These are phyloP conservation scores for Jacaranda mimosifolia DNA, from an alignment of 257 asterid species.

Conservation along the genomic window DNA sequence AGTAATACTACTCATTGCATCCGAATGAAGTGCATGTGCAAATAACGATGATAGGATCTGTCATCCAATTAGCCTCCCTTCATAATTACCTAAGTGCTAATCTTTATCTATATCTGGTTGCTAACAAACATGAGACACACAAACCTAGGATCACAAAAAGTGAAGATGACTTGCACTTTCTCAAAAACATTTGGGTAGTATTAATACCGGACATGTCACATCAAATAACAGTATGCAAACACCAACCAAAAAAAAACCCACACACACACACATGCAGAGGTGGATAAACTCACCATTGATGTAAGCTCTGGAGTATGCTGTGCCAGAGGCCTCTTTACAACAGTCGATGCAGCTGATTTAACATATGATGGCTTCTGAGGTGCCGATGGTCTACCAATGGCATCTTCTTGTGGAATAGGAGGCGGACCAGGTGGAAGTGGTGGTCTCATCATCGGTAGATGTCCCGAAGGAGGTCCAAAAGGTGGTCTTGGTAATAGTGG, in stretches of 20 bases:
- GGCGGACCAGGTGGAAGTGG: conserved; percentile 99
- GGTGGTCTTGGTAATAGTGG: conserved; percentile 80
- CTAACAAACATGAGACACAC: not conserved
- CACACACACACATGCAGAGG: conserved; percentile 18
- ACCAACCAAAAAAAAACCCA: not conserved
- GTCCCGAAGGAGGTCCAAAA: conserved; percentile 77
- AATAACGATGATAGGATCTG: not conserved
- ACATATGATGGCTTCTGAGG: conserved; percentile 91
- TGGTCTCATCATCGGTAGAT: conserved; percentile 86
- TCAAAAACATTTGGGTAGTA: not conserved
- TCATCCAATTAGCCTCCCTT: not conserved
- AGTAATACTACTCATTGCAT: not conserved
- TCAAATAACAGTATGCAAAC: not conserved
- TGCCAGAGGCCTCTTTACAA: conserved; percentile 98
- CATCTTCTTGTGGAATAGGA: conserved; percentile 68
- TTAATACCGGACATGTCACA: too few relatives aligned
- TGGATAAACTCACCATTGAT: conserved; percentile 78
- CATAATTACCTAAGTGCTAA: not conserved
- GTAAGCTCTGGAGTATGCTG: conserved; percentile 99
- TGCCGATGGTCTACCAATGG: conserved; percentile 50
- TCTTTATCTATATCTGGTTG: not conserved
- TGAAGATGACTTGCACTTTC: not conserved
- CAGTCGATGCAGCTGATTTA: conserved; percentile 98
- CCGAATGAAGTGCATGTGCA: not conserved
- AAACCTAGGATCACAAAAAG: not conserved